These are phyloP conservation scores for Oryza brachyantha DNA, from an alignment of 176 grass and related monocot genomes.

Conservation along the genomic window DNA sequence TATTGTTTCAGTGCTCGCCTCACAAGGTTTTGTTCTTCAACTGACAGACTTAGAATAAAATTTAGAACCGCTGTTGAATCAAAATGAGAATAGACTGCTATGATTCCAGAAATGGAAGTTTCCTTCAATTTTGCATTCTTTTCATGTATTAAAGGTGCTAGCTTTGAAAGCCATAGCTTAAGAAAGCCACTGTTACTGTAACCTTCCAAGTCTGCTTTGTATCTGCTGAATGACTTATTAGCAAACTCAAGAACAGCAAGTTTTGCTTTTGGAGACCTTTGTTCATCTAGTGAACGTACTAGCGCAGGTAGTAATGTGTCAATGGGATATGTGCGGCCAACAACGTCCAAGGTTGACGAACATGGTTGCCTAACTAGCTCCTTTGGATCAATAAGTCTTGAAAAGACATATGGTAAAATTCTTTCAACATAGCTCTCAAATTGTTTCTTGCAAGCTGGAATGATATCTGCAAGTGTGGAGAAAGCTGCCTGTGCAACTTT, in stretches of 20 bases:
- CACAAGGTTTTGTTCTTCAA: slow-evolving; percentile 81
- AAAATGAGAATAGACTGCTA: slow-evolving; percentile 87
- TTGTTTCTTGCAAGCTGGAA: slow-evolving; percentile 76
- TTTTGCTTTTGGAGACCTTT: slow-evolving; percentile 83
- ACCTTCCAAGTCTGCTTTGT: slow-evolving; percentile 59
- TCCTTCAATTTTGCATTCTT: slow-evolving; percentile 92
- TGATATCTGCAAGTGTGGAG: slow-evolving; percentile 80
- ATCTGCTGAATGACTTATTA: slow-evolving; percentile 74
- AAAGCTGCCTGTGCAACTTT: slow-evolving; percentile 88
- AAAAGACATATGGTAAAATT: slow-evolving; percentile 76
- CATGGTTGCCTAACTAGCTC: slow-evolving; percentile 76
- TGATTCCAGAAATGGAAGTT: slow-evolving; percentile 78
- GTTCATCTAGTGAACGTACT: slow-evolving; percentile 88
- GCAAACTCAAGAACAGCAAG: slow-evolving; percentile 81
- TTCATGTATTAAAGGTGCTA: slow-evolving; percentile 78
- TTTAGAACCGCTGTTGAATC: slow-evolving; percentile 76
- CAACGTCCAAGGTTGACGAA: slow-evolving; percentile 61
- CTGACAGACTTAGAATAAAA: slow-evolving; percentile 76
- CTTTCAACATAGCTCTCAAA: slow-evolving; percentile 79
- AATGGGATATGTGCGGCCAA: slow-evolving; percentile 69
- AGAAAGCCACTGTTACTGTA: slow-evolving; percentile 77
- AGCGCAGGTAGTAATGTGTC: slow-evolving; percentile 82
- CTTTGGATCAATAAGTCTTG: slow-evolving; percentile 71
- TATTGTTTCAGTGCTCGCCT: slow-evolving; percentile 83
- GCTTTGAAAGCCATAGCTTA: slow-evolving; percentile 89